Evolutionary conservation across 1,284 basidiomycete species (phyloP).

Genomic region (Cryptococcus hybrid): DNA sequence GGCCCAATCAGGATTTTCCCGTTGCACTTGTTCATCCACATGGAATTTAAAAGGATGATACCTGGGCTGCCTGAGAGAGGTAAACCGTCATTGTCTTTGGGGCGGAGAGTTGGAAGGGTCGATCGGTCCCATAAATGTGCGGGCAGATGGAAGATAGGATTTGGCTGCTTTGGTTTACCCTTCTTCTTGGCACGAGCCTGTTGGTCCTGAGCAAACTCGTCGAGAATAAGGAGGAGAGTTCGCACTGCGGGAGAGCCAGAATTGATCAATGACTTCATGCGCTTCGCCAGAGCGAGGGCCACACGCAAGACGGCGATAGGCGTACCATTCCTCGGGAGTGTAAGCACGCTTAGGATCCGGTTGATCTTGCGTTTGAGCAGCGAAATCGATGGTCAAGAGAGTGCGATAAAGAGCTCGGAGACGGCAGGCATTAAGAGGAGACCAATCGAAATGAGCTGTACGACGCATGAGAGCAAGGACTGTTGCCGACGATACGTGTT

Average conservation of each 20-base stretch:
- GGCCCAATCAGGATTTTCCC: conserved; percentile 42
- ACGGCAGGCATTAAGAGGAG: conserved; percentile 43
- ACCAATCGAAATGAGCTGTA: conserved; percentile 38
- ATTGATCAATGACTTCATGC: conserved; percentile 45
- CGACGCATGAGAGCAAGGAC: conserved; percentile 43
- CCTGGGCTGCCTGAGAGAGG: conserved; percentile 31
- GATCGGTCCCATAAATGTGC: conserved; percentile 36
- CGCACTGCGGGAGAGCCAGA: conserved; percentile 37
- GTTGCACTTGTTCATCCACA: conserved; percentile 38
- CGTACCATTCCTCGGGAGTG: conserved; percentile 43
- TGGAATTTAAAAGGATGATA: conserved; percentile 44
- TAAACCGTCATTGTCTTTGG: conserved; percentile 37
- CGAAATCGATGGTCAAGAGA: conserved; percentile 47
- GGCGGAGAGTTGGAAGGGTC: conserved; percentile 30
- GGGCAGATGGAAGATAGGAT: conserved; percentile 46
- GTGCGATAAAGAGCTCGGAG: conserved; percentile 46
- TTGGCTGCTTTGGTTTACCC: conserved; percentile 43
- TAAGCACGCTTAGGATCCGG: conserved; percentile 41
- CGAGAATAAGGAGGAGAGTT: conserved; percentile 33
- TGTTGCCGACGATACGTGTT: conserved; percentile 48
- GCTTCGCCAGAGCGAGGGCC: conserved; percentile 27
- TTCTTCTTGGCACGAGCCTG: conserved; percentile 28
- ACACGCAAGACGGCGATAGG: conserved; percentile 37
- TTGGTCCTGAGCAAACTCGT: conserved; percentile 36
- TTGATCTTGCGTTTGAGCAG: conserved; percentile 38